A percentile compares a stretch with the other conserved stretches of the same genome.
These are phyloP conservation scores for Cutaneotrichosporon sp. DNA, from an alignment of 1,284 basidiomycete species.

Conservation along the genomic window DNA sequence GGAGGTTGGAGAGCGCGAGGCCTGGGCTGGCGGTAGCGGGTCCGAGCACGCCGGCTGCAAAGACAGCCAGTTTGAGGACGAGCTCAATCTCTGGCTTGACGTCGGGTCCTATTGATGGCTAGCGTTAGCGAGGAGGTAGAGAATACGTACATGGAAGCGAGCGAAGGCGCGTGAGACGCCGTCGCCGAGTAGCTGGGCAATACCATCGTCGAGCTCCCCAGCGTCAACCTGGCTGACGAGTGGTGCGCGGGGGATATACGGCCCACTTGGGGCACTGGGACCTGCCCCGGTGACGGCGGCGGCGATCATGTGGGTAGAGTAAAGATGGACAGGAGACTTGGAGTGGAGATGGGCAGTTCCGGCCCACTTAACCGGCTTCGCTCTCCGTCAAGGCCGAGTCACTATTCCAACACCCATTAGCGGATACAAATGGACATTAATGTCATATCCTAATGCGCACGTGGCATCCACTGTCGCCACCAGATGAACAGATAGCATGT, in stretches of 20 bases:
- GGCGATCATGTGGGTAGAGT: background rate
- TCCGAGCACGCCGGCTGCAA: slow-evolving; percentile 83
- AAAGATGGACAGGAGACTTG: background rate
- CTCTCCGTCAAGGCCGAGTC: background rate
- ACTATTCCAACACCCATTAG: background rate
- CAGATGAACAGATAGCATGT: background rate
- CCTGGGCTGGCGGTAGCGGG: slow-evolving; percentile 78
- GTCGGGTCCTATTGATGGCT: slow-evolving; percentile 65
- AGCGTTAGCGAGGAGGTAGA: slow-evolving; percentile 15
- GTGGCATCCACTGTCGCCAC: background rate
- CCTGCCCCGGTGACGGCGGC: background rate
- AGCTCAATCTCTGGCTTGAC: slow-evolving; percentile 80
- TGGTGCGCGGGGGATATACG: slow-evolving; percentile 55
- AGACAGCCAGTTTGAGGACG: slow-evolving; percentile 72
- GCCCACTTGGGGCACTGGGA: background rate
- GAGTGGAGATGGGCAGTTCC: background rate
- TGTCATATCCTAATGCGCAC: background rate
- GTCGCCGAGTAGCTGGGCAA: slow-evolving; percentile 76
- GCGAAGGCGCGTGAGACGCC: slow-evolving; percentile 76
- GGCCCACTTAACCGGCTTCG: slow-evolving; percentile 1
- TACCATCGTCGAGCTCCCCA: slow-evolving; percentile 84
- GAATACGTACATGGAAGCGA: slow-evolving; percentile 65
- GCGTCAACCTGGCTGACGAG: slow-evolving; percentile 93
- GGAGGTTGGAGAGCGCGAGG: slow-evolving; percentile 82
- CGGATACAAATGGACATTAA: background rate